Base-by-base conservation (phyloP, 192 early-diverging fungal species). In the Spizellomyces punctatus region DNA sequence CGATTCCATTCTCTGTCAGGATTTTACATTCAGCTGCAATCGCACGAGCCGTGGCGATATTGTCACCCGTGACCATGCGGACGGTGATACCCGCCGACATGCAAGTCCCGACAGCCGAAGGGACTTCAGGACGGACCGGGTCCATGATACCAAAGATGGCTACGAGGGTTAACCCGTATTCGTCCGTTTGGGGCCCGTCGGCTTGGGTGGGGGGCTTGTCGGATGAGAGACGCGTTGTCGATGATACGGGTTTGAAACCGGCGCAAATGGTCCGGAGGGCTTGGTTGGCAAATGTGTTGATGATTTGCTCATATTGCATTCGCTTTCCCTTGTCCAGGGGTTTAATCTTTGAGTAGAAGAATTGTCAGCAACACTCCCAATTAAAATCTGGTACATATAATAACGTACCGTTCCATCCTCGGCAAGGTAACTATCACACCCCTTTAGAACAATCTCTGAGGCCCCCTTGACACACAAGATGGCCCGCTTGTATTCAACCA, bases 61-160 rank as follows among this genome's bases (percentile, higher is more conserved):
- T 97, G 83, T 99, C 98, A 59, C 98, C 98, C 2, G 98, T 99
- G 17, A 99, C 96, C 98, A 99, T 99, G 12, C 96, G 91, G 54
- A 99, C 94, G 81, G 91, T 86, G 41, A 99, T 92, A 58, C 98
- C 96, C 22, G 98, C 98, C 42, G 86, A 83, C 75, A 90, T 89
- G 76, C 96, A 98, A 16, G 83, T 76, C n/a, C 83, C 76, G 43
- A 99, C 98, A 43, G 96, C 95, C 67, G 91, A 93, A 6, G 91
- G 88, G 5, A 99, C 98, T 61, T 96, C 98, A 3, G 93, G 90
- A 69, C 98, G 92, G 19, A 99, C 82, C 49, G 98, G 98, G 77
- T 99, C 98, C 63, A 95, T 88, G 66, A 99, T 99, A 68, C 96
- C 98, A 62, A 99, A 92, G 22, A 99, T 84, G 46, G 93, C 95